A percentile compares a stretch with the other conserved stretches of the same genome.
phyloP scores from a whole-genome alignment of 2,329 filamentous ascomycete species.

The Zasmidium citrigriseum region DNA sequence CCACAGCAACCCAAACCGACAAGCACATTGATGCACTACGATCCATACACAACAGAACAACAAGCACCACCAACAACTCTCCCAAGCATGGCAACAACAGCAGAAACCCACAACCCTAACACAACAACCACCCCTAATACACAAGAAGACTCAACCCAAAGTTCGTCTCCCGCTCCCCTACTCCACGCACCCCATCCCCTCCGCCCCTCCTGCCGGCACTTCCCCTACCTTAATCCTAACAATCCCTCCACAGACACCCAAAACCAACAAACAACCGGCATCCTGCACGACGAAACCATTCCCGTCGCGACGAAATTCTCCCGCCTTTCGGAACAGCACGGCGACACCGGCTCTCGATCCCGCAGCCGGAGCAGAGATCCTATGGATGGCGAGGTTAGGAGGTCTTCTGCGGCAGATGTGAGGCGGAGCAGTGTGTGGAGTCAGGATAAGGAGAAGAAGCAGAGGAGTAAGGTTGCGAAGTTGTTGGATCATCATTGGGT shows the following conservation, averaged over 20 bases:
- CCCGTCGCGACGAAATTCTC: conserved; percentile 8
- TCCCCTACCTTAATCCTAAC: neutral
- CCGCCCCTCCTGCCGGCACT: neutral
- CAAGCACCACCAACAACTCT: neutral
- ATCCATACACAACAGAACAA: conserved; percentile 1
- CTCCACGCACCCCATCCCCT: neutral
- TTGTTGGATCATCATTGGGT: conserved; percentile 20
- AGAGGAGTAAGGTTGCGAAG: conserved; percentile 15
- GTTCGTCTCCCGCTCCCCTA: too few species aligned
- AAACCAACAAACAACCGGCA: neutral
- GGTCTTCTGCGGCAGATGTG: conserved; percentile 1
- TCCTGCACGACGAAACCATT: neutral
- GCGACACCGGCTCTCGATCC: neutral
- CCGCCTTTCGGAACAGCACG: neutral
- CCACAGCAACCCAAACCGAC: neutral
- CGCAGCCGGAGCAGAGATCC: neutral
- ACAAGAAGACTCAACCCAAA: neutral
- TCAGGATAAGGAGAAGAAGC: conserved; percentile 20
- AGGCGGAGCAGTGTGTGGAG: conserved; percentile 15
- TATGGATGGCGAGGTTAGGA: neutral
- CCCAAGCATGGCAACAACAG: conserved; percentile 1
- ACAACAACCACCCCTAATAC: neutral
- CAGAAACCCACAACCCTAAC: neutral
- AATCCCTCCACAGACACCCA: neutral
- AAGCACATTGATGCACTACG: neutral